Evolutionary conservation across 2,329 filamentous ascomycete species (phyloP), one percentile per base, ranked within the genome.

Genomic region (Penicillium sp.): DNA sequence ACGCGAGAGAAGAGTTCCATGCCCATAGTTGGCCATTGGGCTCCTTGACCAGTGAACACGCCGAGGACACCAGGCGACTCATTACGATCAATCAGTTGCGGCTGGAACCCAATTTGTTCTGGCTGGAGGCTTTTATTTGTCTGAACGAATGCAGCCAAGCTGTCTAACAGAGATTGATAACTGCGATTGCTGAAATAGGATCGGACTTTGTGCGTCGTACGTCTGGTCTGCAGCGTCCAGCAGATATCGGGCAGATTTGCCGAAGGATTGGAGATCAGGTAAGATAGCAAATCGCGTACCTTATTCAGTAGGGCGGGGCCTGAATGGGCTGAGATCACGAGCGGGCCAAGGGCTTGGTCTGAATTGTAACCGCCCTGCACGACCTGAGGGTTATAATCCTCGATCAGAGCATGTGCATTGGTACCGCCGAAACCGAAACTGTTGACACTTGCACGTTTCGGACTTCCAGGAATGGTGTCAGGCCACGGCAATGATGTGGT

Each of bases 371-470:
- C 5, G 25, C 25, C 34, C 18, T 53, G 48, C 2, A 50, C 2
- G 9, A 50, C 45, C 11, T 37, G 8, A 4, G 9, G n/a, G 9
- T 37, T n/a, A 37, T 37, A 36, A 4, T 12, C n/a, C n/a, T 37
- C 35, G 35, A 37, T 8, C 1, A 37, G 8, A n/a, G 37, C 46
- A 34, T 53, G 51, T 9, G 36, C 29, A 36, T 53, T 53, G n/a
- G 46, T 49, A 2, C 51, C 51, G 2, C 51, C 51, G 13, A 46
- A 54, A 9, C 46, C 71, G 46, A 75, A 76, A 5, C 67, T 65
- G 47, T 72, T 74, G 2, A 76, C 63, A 13, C 68, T 69, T 6
- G 69, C 70, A 28, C 68, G 46, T 12, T 43, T 50, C 11, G 43
- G 47, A 24, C 13, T 18, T 6, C 66, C 29, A 60, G 61, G 8